Evolutionary conservation across 306 rosid genomes (phyloP).

Genomic region (Dicorynia guianensis): DNA sequence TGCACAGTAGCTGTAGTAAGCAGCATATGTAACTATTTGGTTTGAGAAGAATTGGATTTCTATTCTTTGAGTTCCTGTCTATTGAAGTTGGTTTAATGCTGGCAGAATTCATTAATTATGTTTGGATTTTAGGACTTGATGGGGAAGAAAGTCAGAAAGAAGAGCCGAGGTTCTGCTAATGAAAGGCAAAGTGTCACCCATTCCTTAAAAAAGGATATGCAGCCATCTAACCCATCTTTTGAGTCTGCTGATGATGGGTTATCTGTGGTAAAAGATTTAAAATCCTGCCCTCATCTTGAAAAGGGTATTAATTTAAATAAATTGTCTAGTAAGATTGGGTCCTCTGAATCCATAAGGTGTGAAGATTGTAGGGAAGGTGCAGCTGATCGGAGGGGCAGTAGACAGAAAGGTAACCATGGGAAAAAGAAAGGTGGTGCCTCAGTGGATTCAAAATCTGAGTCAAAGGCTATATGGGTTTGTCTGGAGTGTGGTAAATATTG

Average conservation of each 20-base stretch:
- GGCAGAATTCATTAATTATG: constrained; percentile 29
- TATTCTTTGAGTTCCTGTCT: background rate
- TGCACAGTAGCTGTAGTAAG: background rate
- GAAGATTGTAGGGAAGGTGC: constrained; percentile 78
- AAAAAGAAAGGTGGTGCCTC: constrained; percentile 71
- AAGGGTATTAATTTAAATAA: constrained; percentile 66
- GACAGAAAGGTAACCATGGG: constrained; percentile 74
- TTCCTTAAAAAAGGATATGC: constrained; percentile 44
- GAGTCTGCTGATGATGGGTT: constrained; percentile 54
- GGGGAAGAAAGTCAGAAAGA: constrained; percentile 93
- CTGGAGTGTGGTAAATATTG: constrained; percentile 80
- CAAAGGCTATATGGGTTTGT: constrained; percentile 88
- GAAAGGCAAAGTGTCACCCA: constrained; percentile 54
- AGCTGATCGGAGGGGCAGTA: constrained; percentile 65
- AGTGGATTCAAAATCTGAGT: constrained; percentile 63
- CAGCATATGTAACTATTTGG: constrained; percentile 13
- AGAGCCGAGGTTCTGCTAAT: constrained; percentile 58
- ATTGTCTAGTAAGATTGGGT: constrained; percentile 61
- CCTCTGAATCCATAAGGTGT: constrained; percentile 57
- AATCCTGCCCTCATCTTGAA: constrained; percentile 71
- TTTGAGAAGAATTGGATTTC: constrained; percentile 4
- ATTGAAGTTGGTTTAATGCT: constrained; percentile 31
- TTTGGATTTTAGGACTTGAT: constrained; percentile 65
- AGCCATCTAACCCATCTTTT: constrained; percentile 41
- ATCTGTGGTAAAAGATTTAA: constrained; percentile 61